Base-by-base conservation (phyloP, 2,329 filamentous ascomycete species). In the Beauveria brongniartii region DNA sequence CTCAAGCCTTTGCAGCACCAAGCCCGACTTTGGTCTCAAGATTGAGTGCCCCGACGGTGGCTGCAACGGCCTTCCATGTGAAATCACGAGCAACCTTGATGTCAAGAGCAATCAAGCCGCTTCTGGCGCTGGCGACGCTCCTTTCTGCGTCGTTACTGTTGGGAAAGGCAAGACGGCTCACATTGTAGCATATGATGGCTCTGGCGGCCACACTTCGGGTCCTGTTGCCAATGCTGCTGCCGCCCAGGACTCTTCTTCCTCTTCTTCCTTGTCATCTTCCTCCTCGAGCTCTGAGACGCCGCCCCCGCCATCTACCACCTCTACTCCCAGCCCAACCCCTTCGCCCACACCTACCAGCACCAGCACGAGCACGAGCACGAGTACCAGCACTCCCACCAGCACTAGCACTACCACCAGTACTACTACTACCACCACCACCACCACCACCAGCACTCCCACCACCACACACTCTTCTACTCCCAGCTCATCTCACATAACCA, bases 131-230 rank as follows among this genome's bases (percentile, higher is more conserved):
- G 88, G 88, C 34, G 85, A 82, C 66, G 82, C 85, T 20, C 76
- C 78, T 47, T 92, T 91, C 73, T 93, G 90, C 67, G 89, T 92
- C 53, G 89, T 90, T 14, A 92, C 89, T 16, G 85, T 91, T 18
- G 78, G 85, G 48, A 82, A 82, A 66, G 89, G 89, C 28, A 73
- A 74, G 53, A 84, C 79, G 59, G 90, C 88, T 48, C 84, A 84
- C 67, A 84, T 92, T 64, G 82, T 90, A 28, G 82, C 90, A 44
- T 83, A 76, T 67, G 71, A 73, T n/a, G 65, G 66, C 56, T 67
- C 67, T 14, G 67, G 66, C 34, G 61, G 64, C 43, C 66, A 67
- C 12, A 10, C 34, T n/a, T 18, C 58, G 26, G 20, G 37, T n/a
- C 14, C 58, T 47, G 26, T 47, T n/a, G 52, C 59, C 30, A 62